A percentile compares a stretch with the other conserved stretches of the same genome.
Conservation (phyloP, 495 filamentous ascomycete species). For the Talaromyces adpressus region DNA sequence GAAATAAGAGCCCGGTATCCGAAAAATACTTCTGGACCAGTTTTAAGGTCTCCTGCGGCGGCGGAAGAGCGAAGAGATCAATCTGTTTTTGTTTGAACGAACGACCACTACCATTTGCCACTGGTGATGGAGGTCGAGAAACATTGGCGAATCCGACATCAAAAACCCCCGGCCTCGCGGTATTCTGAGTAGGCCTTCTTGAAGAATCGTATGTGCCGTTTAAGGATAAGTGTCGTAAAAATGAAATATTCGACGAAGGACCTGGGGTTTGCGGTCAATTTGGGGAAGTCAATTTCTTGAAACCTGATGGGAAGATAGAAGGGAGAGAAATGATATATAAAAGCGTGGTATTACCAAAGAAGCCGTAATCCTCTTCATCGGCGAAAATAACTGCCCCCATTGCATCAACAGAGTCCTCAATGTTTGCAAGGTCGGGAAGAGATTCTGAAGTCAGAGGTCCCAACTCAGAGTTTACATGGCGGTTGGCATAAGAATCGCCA, state of each 20-base stretch:
- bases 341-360: slow-evolving; percentile 28
- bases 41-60: neutral
- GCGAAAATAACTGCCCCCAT: slow-evolving; percentile 36
- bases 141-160: neutral
- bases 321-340: neutral
- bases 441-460: neutral
- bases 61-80: neutral
- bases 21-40: neutral
- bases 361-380: slow-evolving; percentile 39
- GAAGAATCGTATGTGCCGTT: slow-evolving; percentile 11
- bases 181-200: neutral
- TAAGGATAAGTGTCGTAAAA: slow-evolving; percentile 28
- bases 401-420: slow-evolving; percentile 31
- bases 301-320: too few relatives aligned
- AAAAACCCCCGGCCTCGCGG: neutral
- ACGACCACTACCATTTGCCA: too few relatives aligned
- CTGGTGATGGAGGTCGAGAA: neutral
- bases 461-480: too few relatives aligned
- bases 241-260: slow-evolving; percentile 42
- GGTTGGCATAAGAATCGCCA: too few relatives aligned
- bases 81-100: too few relatives aligned
- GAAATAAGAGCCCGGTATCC: slow-evolving; percentile 31
- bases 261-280: slow-evolving; percentile 18
- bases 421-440: slow-evolving; percentile 2
- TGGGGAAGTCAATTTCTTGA: too few relatives aligned